Evolutionary conservation across 176 grass and related monocot species (phyloP).

Genomic region (Ensete ventricosum): DNA sequence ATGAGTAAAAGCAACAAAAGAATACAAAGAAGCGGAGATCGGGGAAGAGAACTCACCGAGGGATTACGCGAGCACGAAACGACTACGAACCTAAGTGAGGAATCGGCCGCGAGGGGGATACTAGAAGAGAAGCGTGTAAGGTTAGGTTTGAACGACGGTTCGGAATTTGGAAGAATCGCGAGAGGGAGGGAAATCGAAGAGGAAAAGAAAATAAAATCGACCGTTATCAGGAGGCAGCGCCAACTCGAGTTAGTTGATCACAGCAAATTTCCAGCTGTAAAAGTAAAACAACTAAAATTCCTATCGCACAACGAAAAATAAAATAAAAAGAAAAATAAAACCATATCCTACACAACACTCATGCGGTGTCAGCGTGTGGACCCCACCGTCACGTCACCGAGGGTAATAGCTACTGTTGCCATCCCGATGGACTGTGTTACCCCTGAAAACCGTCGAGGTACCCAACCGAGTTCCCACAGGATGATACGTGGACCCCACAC

Average conservation of each 20-base stretch:
- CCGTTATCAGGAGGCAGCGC: neutral
- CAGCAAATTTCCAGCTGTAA: neutral
- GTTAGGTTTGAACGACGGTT: conserved; percentile 7
- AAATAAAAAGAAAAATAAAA: too few species aligned
- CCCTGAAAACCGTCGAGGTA: too few species aligned
- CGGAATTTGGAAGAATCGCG: neutral
- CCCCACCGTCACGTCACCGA: too few species aligned
- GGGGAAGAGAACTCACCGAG: neutral
- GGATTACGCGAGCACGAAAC: conserved; percentile 2
- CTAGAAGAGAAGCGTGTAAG: neutral
- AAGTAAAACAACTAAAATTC: neutral
- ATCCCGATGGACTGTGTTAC: too few species aligned
- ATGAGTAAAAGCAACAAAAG: neutral
- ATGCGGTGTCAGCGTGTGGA: too few species aligned
- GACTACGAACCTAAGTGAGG: neutral
- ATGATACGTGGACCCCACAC: too few species aligned
- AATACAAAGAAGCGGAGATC: neutral
- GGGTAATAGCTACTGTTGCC: too few species aligned
- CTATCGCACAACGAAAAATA: too few species aligned
- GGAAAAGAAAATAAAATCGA: neutral
- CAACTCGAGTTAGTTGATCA: too few species aligned
- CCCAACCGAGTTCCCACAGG: too few species aligned
- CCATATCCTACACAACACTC: too few species aligned
- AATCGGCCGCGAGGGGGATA: neutral
- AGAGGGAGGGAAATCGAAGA: neutral